Base-by-base conservation (phyloP, 805 yeast genomes). In the Hanseniaspora clermontiae region DNA sequence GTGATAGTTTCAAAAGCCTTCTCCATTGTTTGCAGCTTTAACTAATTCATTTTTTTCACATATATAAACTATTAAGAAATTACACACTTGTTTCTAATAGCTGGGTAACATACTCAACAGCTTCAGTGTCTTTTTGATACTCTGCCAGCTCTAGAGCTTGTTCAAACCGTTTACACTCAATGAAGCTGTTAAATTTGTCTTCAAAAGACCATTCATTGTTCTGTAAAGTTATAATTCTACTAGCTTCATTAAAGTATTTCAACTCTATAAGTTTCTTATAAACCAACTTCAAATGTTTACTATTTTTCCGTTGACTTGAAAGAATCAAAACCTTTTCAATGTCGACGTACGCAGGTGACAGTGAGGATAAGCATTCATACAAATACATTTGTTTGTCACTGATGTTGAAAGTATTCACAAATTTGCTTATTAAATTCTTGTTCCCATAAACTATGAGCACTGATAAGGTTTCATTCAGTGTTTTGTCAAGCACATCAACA, bases 231-330 rank as follows among this genome's bases (percentile, higher is more conserved):
- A 88, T 76, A 62, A 83, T 87, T 19, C 69, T 63, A 0, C 82
- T 74, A 1, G 91, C 87, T 50, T 81, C 81, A 24, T 78, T 70
- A 40, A 73, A 69, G 36, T 83, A 82, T 0, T 81, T 85, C 4
- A 76, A 72, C 55, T 72, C 73, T 43, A 77, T 62, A 40, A 83
- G 75, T 40, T 78, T 77, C 15, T 75, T 71, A 56, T 74, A 84
- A 60, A 88, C 81, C 0, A 84, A 81, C 59, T 74, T 75, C 58
- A 82, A 83, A 0, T 91, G 89, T 43, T 88, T 84, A 0, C 87
- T 84, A 0, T 93, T 79, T 59, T 79, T 82, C 47, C 71, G 73
- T 10, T 67, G 64, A 2, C 70, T 72, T 0, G 82, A 77, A 62
- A 81, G 76, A 34, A 77, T 76, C 60, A 74, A 75, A 34, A 87